These are phyloP conservation scores for Onygenales sp. DNA, from an alignment of 2,329 filamentous ascomycete genomes.

Conservation along the genomic window DNA sequence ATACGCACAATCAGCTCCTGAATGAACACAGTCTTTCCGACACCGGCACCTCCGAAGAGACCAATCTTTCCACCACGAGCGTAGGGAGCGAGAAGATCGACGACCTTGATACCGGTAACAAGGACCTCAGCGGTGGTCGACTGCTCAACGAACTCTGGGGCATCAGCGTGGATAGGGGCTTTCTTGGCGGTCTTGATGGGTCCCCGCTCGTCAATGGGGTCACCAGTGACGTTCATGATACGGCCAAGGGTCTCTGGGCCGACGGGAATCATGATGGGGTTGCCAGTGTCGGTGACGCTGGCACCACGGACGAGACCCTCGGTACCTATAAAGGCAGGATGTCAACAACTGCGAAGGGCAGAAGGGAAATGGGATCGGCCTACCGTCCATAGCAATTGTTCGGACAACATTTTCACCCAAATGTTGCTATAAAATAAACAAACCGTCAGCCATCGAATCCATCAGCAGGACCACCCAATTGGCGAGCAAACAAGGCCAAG, in stretches of 20 bases:
- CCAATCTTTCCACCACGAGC: conserved; percentile 99
- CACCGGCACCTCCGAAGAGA: conserved; percentile 99
- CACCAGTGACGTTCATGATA: conserved; percentile 99
- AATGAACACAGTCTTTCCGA: conserved; percentile 99
- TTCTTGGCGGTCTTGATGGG: conserved; percentile 89
- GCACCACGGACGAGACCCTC: conserved; percentile 97
- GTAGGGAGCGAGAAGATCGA: conserved; percentile 96
- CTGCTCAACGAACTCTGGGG: conserved; percentile 88
- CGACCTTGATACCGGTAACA: conserved; percentile 99
- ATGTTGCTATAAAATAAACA: conserved; percentile 66
- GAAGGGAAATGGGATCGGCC: conserved; percentile 22
- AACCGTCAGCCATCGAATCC: conserved; percentile 12
- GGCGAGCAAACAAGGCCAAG: neutral
- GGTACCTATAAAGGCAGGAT: conserved; percentile 57
- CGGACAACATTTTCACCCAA: conserved; percentile 97
- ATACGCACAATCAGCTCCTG: conserved; percentile 85
- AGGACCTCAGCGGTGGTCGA: conserved; percentile 94
- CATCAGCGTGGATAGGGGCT: conserved; percentile 86
- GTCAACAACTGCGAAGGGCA: neutral
- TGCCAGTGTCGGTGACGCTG: conserved; percentile 76
- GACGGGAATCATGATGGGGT: conserved; percentile 93
- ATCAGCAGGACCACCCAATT: conserved; percentile 7
- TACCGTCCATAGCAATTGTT: conserved; percentile 99
- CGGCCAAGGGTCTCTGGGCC: conserved; percentile 87
- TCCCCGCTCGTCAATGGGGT: conserved; percentile 98